These are phyloP conservation scores for Vigna reflexopilosa DNA, from an alignment of 306 rosid genomes.

Conservation along the genomic window DNA sequence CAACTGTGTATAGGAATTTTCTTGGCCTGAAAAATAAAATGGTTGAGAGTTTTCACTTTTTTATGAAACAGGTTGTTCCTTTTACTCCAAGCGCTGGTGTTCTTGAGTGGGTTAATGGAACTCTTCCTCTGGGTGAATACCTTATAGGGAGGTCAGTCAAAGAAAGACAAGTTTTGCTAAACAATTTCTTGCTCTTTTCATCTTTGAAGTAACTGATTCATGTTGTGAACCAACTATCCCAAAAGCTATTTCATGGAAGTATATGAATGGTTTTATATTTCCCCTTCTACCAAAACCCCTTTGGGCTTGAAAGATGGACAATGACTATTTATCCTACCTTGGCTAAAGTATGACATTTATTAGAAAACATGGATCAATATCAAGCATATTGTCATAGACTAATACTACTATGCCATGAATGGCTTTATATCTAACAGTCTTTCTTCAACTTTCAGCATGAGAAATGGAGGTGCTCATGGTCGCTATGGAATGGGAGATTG, in stretches of 20 bases:
- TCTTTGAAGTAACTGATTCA: conserved; percentile 27
- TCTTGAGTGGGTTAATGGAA: conserved; percentile 98
- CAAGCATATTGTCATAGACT: conserved; percentile 5
- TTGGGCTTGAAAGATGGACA: conserved; percentile 9
- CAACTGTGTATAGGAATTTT: not conserved
- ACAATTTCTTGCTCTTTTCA: conserved; percentile 34
- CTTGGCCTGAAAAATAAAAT: conserved; percentile 5
- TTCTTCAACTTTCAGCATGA: conserved; percentile 58
- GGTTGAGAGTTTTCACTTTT: conserved; percentile 22
- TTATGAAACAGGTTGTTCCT: conserved; percentile 78
- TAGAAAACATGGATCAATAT: not conserved
- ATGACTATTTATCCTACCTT: conserved; percentile 24
- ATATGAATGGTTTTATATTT: not conserved
- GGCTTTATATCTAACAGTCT: conserved; percentile 28
- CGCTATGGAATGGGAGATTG: conserved; percentile 87
- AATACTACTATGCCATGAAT: conserved; percentile 6
- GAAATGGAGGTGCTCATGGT: conserved; percentile 92
- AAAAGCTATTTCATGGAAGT: conserved; percentile 16
- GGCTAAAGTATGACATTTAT: conserved; percentile 15
- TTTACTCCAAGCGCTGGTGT: conserved; percentile 99
- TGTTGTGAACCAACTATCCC: conserved; percentile 12
- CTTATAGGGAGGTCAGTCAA: conserved; percentile 84
- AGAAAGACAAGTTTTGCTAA: conserved; percentile 28
- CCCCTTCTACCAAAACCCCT: conserved; percentile 9
- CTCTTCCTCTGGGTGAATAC: conserved; percentile 94